Conservation (phyloP, 495 filamentous ascomycete genomes). For the Neurospora discreta region DNA sequence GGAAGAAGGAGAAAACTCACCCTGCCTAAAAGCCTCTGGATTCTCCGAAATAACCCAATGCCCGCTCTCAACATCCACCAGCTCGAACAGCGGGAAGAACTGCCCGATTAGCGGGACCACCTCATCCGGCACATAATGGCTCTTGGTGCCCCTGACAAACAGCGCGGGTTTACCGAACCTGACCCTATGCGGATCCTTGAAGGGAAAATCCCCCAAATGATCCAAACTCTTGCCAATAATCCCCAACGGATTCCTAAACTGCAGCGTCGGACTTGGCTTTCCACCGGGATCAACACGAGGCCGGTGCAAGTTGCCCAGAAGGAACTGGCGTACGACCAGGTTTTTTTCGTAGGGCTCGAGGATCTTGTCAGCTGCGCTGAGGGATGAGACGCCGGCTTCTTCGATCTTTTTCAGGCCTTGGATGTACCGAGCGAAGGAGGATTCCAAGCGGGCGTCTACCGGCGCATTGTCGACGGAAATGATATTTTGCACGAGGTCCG, state of each 20-base stretch:
- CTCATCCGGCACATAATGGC: slow-evolving; percentile 79
- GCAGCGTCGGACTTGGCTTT: slow-evolving; percentile 7
- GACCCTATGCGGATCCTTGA: slow-evolving; percentile 46
- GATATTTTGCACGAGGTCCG: slow-evolving; percentile 52
- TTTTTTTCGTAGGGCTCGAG: slow-evolving; percentile 66
- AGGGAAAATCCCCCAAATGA: slow-evolving; percentile 80
- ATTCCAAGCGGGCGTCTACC: slow-evolving; percentile 59
- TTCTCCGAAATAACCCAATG: slow-evolving; percentile 96
- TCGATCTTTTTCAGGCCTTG: slow-evolving; percentile 80
- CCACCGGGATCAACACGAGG: slow-evolving; percentile 7
- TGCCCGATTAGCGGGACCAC: slow-evolving; percentile 74
- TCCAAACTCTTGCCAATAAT: slow-evolving; percentile 26
- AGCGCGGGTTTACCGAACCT: slow-evolving; percentile 68
- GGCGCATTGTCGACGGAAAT: slow-evolving; percentile 92
- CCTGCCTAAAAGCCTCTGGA: slow-evolving; percentile 72
- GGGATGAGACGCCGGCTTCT: slow-evolving; percentile 48
- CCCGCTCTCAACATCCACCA: slow-evolving; percentile 76
- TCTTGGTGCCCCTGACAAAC: slow-evolving; percentile 73
- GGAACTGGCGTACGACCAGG: slow-evolving; percentile 74
- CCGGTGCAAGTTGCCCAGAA: slow-evolving; percentile 77
- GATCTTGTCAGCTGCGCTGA: slow-evolving; percentile 67
- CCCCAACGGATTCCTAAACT: slow-evolving; percentile 37
- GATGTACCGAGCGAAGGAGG: slow-evolving; percentile 71
- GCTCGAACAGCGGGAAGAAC: slow-evolving; percentile 76
- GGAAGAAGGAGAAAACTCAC: slow-evolving; percentile 34